Conservation (phyloP, 1,284 basidiomycete genomes). For the Marasmius sp. region DNA sequence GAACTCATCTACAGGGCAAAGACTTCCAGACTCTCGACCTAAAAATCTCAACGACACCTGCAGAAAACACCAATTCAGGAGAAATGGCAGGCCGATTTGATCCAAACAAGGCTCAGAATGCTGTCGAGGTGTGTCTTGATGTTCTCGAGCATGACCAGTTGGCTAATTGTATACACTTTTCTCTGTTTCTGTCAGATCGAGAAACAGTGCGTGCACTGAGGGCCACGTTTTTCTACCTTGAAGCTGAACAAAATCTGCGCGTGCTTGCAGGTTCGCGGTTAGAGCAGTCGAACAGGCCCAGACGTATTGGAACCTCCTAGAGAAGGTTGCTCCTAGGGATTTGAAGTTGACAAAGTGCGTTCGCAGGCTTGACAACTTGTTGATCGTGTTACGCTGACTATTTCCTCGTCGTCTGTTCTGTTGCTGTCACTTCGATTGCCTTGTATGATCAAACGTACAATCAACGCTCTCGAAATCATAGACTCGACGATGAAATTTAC, state of each 20-base stretch:
- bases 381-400: too few relatives aligned
- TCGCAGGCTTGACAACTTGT: neutral
- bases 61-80: neutral
- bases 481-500: constrained; percentile 91
- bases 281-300: constrained; percentile 96
- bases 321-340: constrained; percentile 75
- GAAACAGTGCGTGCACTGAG: constrained; percentile 73
- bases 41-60: neutral
- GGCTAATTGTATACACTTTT: neutral
- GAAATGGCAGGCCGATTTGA: constrained; percentile 68
- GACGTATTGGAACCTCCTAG: constrained; percentile 96
- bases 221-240: neutral
- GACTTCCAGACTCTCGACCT: too few relatives aligned
- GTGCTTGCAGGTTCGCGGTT: constrained; percentile 77
- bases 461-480: constrained; percentile 28
- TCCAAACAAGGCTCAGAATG: constrained; percentile 85
- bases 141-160: neutral
- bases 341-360: constrained; percentile 82
- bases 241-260: neutral
- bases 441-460: constrained; percentile 22
- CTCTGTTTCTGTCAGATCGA: constrained; percentile 67
- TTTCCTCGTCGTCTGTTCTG: too few relatives aligned
- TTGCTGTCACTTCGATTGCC: neutral
- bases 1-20: too few relatives aligned
- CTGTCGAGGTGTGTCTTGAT: constrained; percentile 65